Percentiles rank a stretch among this genome's conserved stretches.
Evolutionary conservation across 2,329 filamentous ascomycete species (phyloP).

Genomic region (Amesomyces nigricolor): DNA sequence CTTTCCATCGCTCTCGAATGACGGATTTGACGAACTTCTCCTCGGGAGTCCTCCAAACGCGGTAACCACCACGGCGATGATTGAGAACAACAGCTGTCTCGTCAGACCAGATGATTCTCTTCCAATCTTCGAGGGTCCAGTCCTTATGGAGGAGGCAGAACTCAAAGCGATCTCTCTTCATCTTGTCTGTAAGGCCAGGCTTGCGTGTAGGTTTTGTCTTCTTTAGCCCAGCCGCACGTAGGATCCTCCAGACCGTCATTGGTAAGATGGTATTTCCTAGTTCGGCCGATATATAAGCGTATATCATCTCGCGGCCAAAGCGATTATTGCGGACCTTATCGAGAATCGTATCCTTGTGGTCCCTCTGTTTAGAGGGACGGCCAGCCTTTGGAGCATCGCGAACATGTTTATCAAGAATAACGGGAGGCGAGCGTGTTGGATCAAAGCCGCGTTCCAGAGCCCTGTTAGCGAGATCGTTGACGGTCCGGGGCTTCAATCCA

Average conservation of each 20-base stretch:
- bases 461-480: background rate
- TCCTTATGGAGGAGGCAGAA: constrained; percentile 4
- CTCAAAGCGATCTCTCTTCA: background rate
- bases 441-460: background rate
- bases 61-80: background rate
- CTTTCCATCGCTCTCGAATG: constrained; percentile 6
- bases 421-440: background rate
- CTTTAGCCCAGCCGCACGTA: too few species aligned
- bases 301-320: constrained; percentile 2
- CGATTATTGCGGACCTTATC: background rate
- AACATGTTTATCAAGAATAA: constrained; percentile 1
- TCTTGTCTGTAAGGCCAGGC: background rate
- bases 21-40: background rate
- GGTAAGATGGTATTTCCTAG: too few species aligned
- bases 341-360: background rate
- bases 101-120: constrained; percentile 4
- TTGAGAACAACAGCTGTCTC: constrained; percentile 2
- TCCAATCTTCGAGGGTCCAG: constrained; percentile 9
- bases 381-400: background rate
- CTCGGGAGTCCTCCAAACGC: background rate
- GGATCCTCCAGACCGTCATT: too few species aligned
- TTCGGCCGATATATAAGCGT: constrained; percentile 1
- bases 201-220: too few species aligned
- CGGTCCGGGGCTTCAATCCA: background rate
- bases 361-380: background rate